Percentiles rank a stretch among this genome's conserved stretches.
Evolutionary conservation across 306 rosid species (phyloP).

Genomic region (Dicorynia guianensis): DNA sequence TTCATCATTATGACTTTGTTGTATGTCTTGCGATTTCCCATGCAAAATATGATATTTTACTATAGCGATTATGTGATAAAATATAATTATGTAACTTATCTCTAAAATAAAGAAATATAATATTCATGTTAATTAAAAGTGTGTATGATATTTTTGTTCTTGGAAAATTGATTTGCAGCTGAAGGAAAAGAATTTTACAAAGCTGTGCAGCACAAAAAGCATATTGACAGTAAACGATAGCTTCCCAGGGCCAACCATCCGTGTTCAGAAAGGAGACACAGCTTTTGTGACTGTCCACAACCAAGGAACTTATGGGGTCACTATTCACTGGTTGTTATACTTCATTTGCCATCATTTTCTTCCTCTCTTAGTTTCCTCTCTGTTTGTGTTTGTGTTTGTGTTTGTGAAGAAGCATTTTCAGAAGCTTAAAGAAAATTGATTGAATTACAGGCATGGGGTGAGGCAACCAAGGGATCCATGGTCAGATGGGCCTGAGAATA

Average conservation of each 20-base stretch:
- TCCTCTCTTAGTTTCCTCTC: neutral
- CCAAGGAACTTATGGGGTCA: slow-evolving; percentile 40
- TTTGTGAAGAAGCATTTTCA: neutral
- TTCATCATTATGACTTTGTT: slow-evolving; percentile 29
- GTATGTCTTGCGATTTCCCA: neutral
- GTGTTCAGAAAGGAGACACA: slow-evolving; percentile 35
- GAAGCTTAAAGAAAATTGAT: neutral
- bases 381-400: too few species aligned
- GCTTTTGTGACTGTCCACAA: slow-evolving; percentile 43
- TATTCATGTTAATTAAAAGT: too few species aligned
- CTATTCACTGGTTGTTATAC: slow-evolving; percentile 36
- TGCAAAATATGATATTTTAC: neutral
- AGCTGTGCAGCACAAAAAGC: slow-evolving; percentile 44
- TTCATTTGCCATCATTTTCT: neutral
- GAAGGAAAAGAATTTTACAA: slow-evolving; percentile 42
- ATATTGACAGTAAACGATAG: slow-evolving; percentile 43
- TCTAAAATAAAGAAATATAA: too few species aligned
- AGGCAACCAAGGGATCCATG: slow-evolving; percentile 44
- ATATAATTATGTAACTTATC: too few species aligned
- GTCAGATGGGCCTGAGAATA: slow-evolving; percentile 50
- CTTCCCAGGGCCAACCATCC: slow-evolving; percentile 50
- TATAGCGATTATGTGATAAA: too few species aligned
- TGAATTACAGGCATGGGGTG: slow-evolving; percentile 50
- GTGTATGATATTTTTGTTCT: neutral
- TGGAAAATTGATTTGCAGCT: slow-evolving; percentile 3